phyloP scores from a whole-genome alignment of 441 rosid species.

The Rhodomyrtus psidioides region DNA sequence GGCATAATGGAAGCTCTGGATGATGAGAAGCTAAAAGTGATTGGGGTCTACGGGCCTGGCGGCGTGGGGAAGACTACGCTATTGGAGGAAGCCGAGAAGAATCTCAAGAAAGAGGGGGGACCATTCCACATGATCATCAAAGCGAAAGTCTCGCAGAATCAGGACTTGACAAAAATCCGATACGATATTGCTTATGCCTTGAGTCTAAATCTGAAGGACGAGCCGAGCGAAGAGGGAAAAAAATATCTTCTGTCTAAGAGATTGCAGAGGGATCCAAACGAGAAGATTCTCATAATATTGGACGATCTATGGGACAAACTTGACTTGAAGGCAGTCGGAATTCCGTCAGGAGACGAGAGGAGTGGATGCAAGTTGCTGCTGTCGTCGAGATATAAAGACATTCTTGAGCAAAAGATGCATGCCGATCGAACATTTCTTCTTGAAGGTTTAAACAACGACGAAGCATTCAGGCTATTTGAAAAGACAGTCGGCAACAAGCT shows the following conservation, averaged over 20 bases:
- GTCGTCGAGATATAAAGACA: fast-evolving
- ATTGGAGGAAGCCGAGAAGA: not conserved
- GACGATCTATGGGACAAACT: fast-evolving
- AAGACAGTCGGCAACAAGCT: fast-evolving
- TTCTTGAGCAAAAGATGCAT: fast-evolving
- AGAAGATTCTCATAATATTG: not conserved
- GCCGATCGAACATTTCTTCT: fast-evolving
- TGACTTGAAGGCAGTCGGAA: not conserved
- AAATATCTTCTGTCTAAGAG: fast-evolving
- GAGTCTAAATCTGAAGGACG: fast-evolving
- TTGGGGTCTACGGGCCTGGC: not conserved
- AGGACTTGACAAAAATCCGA: fast-evolving
- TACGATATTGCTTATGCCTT: fast-evolving
- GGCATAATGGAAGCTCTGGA: not conserved
- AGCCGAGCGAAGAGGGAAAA: fast-evolving
- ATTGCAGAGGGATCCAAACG: fast-evolving
- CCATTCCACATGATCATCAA: not conserved
- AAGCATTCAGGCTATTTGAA: not conserved
- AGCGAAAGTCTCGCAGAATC: fast-evolving
- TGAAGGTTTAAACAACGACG: fast-evolving
- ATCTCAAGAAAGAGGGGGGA: not conserved
- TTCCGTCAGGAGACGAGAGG: fast-evolving
- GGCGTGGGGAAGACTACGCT: not conserved
- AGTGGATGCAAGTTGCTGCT: fast-evolving
- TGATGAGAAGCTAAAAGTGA: not conserved